phyloP scores from a whole-genome alignment of 805 yeast genomes.

The Lachancea thermotolerans region DNA sequence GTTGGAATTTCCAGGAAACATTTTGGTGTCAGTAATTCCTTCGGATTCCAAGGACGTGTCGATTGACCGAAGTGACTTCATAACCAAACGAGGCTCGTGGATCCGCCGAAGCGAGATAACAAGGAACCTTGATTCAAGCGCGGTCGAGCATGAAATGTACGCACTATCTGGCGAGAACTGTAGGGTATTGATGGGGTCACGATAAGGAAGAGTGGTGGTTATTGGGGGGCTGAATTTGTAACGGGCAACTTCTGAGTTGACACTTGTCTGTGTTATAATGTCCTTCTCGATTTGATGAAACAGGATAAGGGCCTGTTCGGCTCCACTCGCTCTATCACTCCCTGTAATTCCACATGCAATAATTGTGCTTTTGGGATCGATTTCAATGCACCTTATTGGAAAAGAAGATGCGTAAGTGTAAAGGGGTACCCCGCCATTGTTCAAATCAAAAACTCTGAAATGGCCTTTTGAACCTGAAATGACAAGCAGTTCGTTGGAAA shows the following conservation, averaged over 20 bases:
- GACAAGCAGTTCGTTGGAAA: slow-evolving; percentile 52
- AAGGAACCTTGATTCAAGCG: slow-evolving; percentile 69
- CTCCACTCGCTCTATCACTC: slow-evolving; percentile 56
- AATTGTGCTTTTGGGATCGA: slow-evolving; percentile 55
- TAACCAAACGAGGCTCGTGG: slow-evolving; percentile 55
- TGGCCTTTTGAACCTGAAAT: slow-evolving; percentile 69
- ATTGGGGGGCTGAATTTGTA: slow-evolving; percentile 44
- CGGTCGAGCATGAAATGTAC: slow-evolving; percentile 61
- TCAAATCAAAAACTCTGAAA: slow-evolving; percentile 57
- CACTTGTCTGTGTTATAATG: background rate
- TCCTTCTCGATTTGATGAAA: slow-evolving; percentile 39
- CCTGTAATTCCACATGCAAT: slow-evolving; percentile 83
- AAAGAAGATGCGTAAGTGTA: slow-evolving; percentile 64
- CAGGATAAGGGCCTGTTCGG: slow-evolving; percentile 71
- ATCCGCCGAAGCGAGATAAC: slow-evolving; percentile 62
- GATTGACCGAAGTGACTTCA: slow-evolving; percentile 58
- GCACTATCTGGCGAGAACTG: slow-evolving; percentile 67
- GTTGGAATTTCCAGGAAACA: slow-evolving; percentile 58
- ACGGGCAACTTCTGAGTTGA: slow-evolving; percentile 18
- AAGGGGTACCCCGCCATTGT: slow-evolving; percentile 50
- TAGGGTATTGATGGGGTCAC: slow-evolving; percentile 74
- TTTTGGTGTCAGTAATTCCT: slow-evolving; percentile 77
- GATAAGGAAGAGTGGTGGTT: slow-evolving; percentile 74
- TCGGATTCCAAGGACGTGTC: slow-evolving; percentile 72
- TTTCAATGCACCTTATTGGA: slow-evolving; percentile 72